Evolutionary conservation across 164 flowering plant genomes (phyloP).

Genomic region (Kingdonia uniflora): DNA sequence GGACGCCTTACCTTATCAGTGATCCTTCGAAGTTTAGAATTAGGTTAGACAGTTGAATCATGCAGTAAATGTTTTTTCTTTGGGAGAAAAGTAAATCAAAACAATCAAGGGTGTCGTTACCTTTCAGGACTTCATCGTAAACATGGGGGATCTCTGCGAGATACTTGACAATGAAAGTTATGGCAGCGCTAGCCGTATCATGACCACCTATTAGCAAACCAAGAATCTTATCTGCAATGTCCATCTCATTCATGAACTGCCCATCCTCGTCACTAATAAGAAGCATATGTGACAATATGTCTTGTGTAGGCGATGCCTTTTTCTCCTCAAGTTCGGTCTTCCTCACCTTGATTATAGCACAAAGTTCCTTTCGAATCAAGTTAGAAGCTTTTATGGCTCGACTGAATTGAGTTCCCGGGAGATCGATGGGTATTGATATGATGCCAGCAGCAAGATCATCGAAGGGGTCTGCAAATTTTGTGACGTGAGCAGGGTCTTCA

Average conservation of each 20-base stretch:
- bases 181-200: constrained; percentile 41
- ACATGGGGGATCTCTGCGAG: constrained; percentile 16
- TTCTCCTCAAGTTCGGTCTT: constrained; percentile 7
- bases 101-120: constrained; percentile 2
- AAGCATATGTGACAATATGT: constrained; percentile 15
- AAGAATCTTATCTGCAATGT: constrained; percentile 45
- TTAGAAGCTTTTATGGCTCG: constrained; percentile 7
- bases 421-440: constrained; percentile 5
- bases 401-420: constrained; percentile 39
- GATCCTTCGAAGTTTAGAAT: too few relatives aligned
- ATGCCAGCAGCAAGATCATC: constrained; percentile 3
- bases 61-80: background rate
- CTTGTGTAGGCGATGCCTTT: constrained; percentile 15
- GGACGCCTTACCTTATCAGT: too few relatives aligned
- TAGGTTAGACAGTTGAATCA: background rate
- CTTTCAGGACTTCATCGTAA: constrained; percentile 15
- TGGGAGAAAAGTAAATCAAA: too few relatives aligned
- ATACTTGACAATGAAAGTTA: constrained; percentile 39
- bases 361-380: constrained; percentile 19
- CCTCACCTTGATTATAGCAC: constrained; percentile 5
- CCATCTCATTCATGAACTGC: constrained; percentile 31
- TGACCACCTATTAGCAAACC: constrained; percentile 48
- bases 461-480: constrained; percentile 7
- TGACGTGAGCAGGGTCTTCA: constrained; percentile 25
- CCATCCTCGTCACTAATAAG: constrained; percentile 14